Base-by-base conservation (phyloP, 805 yeast species). In the Sugiyamaella boreocaroliniensis region DNA sequence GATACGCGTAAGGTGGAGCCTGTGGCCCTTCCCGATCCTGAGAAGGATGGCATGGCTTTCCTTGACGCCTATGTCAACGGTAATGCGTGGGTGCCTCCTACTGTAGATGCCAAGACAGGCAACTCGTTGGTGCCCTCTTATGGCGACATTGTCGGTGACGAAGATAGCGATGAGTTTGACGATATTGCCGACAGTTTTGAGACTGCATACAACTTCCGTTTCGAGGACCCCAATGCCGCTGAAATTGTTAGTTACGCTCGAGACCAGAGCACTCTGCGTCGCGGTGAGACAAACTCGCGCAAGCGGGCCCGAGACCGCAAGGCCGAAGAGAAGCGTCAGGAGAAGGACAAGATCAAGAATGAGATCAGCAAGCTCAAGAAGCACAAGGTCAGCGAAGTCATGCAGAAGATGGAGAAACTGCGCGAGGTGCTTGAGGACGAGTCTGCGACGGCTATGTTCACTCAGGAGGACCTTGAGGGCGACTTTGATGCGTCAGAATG, bases 231-330 rank as follows among this genome's bases (percentile, higher is more conserved):
- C 14, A 81, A 82, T 58, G 79, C 96, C 6, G 88, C 92, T 0
- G 97, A 92, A 63, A 87, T 93, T 68, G 85, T 90, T 16, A 85
- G 95, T 15, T 93, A 92, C 72, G 97, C 98, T 2, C 89, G 99
- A 78, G 67, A 66, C 57, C 97, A 89, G 69, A 95, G 93, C 20
- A 89, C 98, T 0, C 76, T 89, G 64, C 83, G 99, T 72, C 78
- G 99, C 65, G 81, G 85, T 18, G 82, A 81, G 49, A 76, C 82
- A 55, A 80, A 83, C 60, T 68, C 85, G 11, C 80, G 99, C 61
- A 89, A 89, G 73, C 81, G 83, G 68, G 84, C 83, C 68, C 82
- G 98, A 73, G 88, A 87, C 44, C 79, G 76, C 65, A 80, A 82
- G 68, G 77, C 73, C 47, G 85, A 80, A 45, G 76, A 71, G 47